A percentile compares a stretch with the other conserved stretches of the same genome.
phyloP scores from a whole-genome alignment of 192 early-diverging fungal genomes.

The Backusella liffmaniae region DNA sequence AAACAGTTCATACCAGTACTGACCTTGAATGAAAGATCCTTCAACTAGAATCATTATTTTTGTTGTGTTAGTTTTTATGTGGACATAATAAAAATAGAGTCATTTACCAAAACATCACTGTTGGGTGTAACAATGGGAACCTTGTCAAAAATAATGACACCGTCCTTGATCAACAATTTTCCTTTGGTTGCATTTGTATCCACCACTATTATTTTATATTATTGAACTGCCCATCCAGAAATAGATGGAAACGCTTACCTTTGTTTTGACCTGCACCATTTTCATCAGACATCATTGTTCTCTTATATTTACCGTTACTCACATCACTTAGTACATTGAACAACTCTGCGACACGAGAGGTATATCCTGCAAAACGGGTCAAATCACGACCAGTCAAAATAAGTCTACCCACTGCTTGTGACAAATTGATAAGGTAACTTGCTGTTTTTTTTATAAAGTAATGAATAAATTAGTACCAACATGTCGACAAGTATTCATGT shows the following conservation, averaged over 20 bases:
- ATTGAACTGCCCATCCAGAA: background rate
- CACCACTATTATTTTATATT: slow-evolving; percentile 29
- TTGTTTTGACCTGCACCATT: slow-evolving; percentile 33
- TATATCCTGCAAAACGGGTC: slow-evolving; percentile 63
- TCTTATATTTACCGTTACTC: slow-evolving; percentile 50
- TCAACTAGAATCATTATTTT: slow-evolving; percentile 37
- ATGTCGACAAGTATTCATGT: background rate
- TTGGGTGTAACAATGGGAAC: slow-evolving; percentile 81
- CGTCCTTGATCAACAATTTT: slow-evolving; percentile 48
- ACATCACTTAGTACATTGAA: slow-evolving; percentile 60
- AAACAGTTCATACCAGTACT: slow-evolving; percentile 72
- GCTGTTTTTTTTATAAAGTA: slow-evolving; percentile 29
- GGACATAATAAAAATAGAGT: background rate
- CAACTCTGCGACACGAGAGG: slow-evolving; percentile 58
- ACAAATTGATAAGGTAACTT: slow-evolving; percentile 61
- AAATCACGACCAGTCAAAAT: slow-evolving; percentile 66
- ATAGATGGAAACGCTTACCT: slow-evolving; percentile 16
- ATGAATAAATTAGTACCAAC: background rate
- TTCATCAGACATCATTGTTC: slow-evolving; percentile 49
- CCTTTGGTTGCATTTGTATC: slow-evolving; percentile 51
- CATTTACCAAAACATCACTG: slow-evolving; percentile 53
- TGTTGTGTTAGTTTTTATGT: background rate
- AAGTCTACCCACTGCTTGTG: slow-evolving; percentile 60
- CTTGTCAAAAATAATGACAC: slow-evolving; percentile 65
- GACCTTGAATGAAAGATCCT: slow-evolving; percentile 69